Evolutionary conservation across 352 stramenopile species (phyloP), one percentile per base, ranked within the genome.

Genomic region (Phytopythium delawarense): DNA sequence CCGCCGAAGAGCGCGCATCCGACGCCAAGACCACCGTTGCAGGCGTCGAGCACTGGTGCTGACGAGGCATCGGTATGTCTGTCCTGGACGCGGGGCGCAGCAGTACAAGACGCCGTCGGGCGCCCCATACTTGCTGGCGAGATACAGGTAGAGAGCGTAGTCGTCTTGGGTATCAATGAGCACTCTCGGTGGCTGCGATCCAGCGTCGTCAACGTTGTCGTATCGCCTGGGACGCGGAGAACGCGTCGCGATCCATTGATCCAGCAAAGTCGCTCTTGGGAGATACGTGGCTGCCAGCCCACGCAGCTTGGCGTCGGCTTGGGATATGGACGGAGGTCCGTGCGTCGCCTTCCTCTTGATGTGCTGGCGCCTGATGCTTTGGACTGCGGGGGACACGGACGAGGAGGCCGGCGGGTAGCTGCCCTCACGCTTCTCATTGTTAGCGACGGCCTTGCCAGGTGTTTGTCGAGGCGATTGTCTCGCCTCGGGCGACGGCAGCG

Each of bases 71-170:
- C 30, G 12, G 44, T 62, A 62, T 0, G 30, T 56, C 7, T 32
- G 42, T 5, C 57, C 57, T 18, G 57, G 57, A 40, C 40, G 15
- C 6, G 57, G 57, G 15, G 30, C 56, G 11, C 30, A 56, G 23
- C 57, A 49, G 45, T 55, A 62, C 30, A 56, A 32, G 6, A 62
- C 25, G 11, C 57, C 57, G 12, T 62, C 35, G 3, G 56, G 45
- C n/a, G 57, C 28, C 13, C 57, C 57, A 35, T 48, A 62, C 34
- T 62, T 54, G 44, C 57, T 56, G 12, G 44, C 45, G 16, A 62
- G n/a, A 12, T 53, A 44, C 16, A 62, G 45, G 15, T 62, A 62
- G 13, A 48, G 45, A 12, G 35, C 48, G 40, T 62, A 62, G 57
- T 62, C 57, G 8, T 1, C 34, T 35, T 53, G n/a, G 11, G 2